Evolutionary conservation across 768 basidiomycete species (phyloP).

Genomic region (Clitopilus passeckerianus): DNA sequence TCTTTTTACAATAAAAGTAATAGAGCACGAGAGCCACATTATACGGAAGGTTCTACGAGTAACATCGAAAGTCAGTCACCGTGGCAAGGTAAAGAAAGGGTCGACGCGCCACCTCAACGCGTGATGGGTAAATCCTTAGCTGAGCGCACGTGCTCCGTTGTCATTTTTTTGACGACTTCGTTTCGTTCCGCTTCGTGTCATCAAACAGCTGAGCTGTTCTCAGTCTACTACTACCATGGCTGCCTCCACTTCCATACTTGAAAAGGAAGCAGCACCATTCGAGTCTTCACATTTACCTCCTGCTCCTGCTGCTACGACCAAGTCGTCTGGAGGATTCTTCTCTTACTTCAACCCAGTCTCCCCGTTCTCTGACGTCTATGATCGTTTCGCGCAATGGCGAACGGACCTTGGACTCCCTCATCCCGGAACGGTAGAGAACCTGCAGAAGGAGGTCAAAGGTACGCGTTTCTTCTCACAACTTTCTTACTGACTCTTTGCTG

Average conservation of each 20-base stretch:
- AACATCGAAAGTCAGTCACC: too few species aligned
- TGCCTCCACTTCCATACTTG: neutral
- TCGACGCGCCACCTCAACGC: neutral
- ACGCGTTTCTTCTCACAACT: constrained; percentile 16
- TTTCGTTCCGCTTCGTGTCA: neutral
- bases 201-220: neutral
- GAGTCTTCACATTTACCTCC: neutral
- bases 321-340: constrained; percentile 8
- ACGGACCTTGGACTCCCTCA: constrained; percentile 76
- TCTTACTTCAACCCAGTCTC: constrained; percentile 41
- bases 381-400: constrained; percentile 79
- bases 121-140: neutral
- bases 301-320: neutral
- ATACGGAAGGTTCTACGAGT: neutral
- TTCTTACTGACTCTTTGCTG: constrained; percentile 3
- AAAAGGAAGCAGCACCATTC: neutral
- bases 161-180: neutral
- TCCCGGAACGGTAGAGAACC: constrained; percentile 91
- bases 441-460: constrained; percentile 93
- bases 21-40: neutral
- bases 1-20: neutral
- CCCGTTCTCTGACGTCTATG: constrained; percentile 64
- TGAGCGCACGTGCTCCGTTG: neutral
- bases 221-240: neutral
- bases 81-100: neutral